phyloP scores from a whole-genome alignment of 208 protist species.

The Zelonia costaricensis region DNA sequence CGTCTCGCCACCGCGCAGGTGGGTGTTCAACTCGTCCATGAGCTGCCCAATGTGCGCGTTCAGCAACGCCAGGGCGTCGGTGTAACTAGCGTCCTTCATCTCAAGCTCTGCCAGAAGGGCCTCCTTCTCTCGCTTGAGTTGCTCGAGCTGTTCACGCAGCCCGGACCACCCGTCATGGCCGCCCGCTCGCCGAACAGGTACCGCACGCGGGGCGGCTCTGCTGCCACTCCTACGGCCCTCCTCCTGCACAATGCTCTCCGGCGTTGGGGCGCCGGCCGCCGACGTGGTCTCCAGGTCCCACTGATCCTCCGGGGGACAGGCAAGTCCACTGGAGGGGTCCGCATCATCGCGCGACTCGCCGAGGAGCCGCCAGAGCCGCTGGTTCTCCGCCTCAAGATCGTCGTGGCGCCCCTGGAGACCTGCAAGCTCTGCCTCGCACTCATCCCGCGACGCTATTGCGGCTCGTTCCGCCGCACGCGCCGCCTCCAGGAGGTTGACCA shows the following conservation, averaged over 20 bases:
- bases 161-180: not conserved
- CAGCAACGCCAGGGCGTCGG: constrained; percentile 36
- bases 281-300: no score
- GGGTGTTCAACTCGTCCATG: constrained; percentile 52
- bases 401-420: constrained; percentile 15
- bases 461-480: constrained; percentile 51
- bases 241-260: not conserved
- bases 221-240: no score
- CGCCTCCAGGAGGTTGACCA: constrained; percentile 56
- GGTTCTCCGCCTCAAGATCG: constrained; percentile 10
- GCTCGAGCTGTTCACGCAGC: constrained; percentile 55
- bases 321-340: not conserved
- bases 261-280: no score
- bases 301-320: no score
- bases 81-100: constrained; percentile 34
- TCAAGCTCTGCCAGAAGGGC: constrained; percentile 48
- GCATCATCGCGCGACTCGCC: not conserved
- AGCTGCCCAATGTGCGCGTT: constrained; percentile 47
- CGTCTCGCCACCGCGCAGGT: constrained; percentile 43
- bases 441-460: constrained; percentile 35
- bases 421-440: constrained; percentile 40
- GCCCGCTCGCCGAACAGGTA: not conserved
- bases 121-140: constrained; percentile 66
- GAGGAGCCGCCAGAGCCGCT: constrained; percentile 1
- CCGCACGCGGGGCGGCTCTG: no score